Evolutionary conservation across 2,329 filamentous ascomycete species (phyloP), one percentile per base, ranked within the genome.

Genomic region (Diaporthe sp.): DNA sequence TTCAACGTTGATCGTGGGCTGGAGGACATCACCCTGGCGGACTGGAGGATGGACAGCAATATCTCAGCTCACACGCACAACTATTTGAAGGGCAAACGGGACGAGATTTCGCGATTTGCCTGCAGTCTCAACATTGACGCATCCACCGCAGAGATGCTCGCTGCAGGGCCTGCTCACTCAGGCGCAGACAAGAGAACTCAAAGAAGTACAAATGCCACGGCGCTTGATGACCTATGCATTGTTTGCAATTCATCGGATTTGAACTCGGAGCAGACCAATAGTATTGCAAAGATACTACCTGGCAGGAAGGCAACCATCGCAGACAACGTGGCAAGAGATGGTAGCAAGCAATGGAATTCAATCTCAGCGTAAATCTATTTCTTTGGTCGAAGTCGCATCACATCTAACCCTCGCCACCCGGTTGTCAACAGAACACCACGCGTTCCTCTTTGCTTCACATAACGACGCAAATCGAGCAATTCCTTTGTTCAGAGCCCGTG

Each of bases 1-100:
- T 81, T 82, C 71, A 80, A 80, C 49, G 81, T 82, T 2, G 78
- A 80, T 19, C 76, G 74, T n/a, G 81, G 81, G 10, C 71, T 83
- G 13, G 51, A 80, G 39, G 78, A 81, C 65, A 72, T 81, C 31
- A 79, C 76, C 1, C 60, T 82, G 12, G 78, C 80, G 0, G 80
- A 82, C 44, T 82, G 79, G 80, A 67, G 80, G 44, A 80, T 79
- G 68, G 44, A 74, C 8, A 79, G 77, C 60, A 68, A 22, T 22
- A 80, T 81, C 31, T 77, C 78, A 5, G 74, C 79, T 44, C 79
- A 80, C 46, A 80, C 79, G 2, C 34, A 60, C 25, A 80, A 77
- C 49, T 80, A 80, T 71, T 37, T 80, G 10, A 71, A 34, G 2
- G 76, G 79, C 17, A 77, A 76, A 17, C 31, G 72, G 25, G 53